Base-by-base conservation (phyloP, 1,284 basidiomycete genomes). In the Apiotrichum mycotoxinovorans region DNA sequence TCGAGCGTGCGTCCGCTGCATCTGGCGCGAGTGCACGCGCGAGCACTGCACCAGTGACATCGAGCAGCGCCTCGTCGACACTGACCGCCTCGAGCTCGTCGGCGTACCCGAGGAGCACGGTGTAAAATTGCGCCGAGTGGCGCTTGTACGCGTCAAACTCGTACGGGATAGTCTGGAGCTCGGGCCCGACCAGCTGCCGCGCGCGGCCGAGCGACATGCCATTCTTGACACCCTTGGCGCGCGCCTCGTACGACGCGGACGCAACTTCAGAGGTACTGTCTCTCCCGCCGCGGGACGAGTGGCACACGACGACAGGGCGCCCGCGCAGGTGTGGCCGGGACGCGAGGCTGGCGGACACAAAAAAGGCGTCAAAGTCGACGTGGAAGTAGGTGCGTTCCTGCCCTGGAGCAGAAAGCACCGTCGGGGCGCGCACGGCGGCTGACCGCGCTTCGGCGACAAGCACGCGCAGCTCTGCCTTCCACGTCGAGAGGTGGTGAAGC, bases 321-420 rank as follows among this genome's bases (percentile, higher is more conserved):
- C 91, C 91, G 51, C 83, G 84, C 41, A 95, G 74, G 57, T 94
- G 82, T 0, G 90, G 89, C 0, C 89, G 80, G 52, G 82, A 83
- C 3, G 89, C 80, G 46, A 95, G 75, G 0, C 91, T 90, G n/a
- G 87, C 92, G 1, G 89, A 86, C 14, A 97, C 93, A 70, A 98
- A 98, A 81, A 98, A 98, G 68, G 88, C 91, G 72, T 98, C 95
- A 68, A 98, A 98, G 74, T 97, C 93, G 68, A 91, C 90, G 68
- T 97, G 93, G 83, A 96, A 88, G 66, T 95, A 88, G 18, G 90
- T 83, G 15, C 83, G 81, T 46, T 87, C 83, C 1, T 62, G 40
- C 0, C 58, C 56, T 18, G 54, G 50, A 12, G 52, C 48, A 3
- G 66, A 50, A 3, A 64, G 51, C 3, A 56, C 51, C 9, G 54